Conservation (phyloP, 805 yeast species). For the Maudiozyma turicensis region DNA sequence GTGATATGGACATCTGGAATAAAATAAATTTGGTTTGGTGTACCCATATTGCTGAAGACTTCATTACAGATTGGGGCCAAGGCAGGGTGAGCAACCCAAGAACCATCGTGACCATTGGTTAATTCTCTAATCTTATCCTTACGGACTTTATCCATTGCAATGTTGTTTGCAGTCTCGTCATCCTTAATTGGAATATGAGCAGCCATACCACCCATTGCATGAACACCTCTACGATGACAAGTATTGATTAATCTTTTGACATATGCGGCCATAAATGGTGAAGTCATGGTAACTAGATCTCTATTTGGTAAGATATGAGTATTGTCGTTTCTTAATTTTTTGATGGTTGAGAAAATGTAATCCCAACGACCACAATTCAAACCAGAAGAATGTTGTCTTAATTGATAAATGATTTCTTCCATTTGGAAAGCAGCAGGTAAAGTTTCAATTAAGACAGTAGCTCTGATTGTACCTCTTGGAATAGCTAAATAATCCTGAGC, state of each 20-base stretch:
- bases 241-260: constrained; percentile 63
- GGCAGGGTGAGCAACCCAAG: constrained; percentile 90
- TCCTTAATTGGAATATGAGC: constrained; percentile 76
- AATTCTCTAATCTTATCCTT: constrained; percentile 73
- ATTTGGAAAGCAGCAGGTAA: constrained; percentile 80
- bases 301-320: constrained; percentile 67
- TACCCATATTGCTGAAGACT: constrained; percentile 71
- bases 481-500: constrained; percentile 63
- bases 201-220: constrained; percentile 89
- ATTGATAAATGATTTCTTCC: constrained; percentile 73
- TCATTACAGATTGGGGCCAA: constrained; percentile 62
- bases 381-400: constrained; percentile 69
- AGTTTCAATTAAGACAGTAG: constrained; percentile 74
- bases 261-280: constrained; percentile 73
- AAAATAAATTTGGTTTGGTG: constrained; percentile 61
- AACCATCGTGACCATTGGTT: constrained; percentile 73
- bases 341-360: constrained; percentile 72
- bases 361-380: constrained; percentile 88
- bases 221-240: constrained; percentile 72
- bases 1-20: constrained; percentile 32
- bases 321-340: constrained; percentile 59
- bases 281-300: constrained; percentile 68
- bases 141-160: constrained; percentile 64
- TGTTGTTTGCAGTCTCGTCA: constrained; percentile 51
- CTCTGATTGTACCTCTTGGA: constrained; percentile 69